A percentile compares a stretch with the other conserved stretches of the same genome.
These are phyloP conservation scores for Lenwebbia sp. DNA, from an alignment of 345 rosid species.

Conservation along the genomic window DNA sequence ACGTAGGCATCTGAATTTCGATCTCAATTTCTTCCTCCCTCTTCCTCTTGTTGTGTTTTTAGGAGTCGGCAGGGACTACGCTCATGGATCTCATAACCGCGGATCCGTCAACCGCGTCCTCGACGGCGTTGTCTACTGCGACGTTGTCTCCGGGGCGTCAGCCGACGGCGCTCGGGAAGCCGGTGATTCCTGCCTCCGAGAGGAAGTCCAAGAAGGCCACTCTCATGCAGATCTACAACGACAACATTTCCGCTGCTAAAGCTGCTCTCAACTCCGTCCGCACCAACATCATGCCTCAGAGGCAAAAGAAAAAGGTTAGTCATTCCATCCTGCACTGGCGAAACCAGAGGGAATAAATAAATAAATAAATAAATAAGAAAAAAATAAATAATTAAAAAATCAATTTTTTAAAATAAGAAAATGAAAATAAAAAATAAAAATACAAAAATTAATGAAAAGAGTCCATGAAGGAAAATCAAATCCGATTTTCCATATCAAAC, in stretches of 20 bases:
- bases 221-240: conserved; percentile 85
- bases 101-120: conserved; percentile 40
- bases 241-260: conserved; percentile 85
- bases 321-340: not conserved
- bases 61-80: conserved; percentile 85
- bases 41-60: not conserved
- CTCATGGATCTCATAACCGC: conserved; percentile 98
- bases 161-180: conserved; percentile 21
- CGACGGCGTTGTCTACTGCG: conserved; percentile 18
- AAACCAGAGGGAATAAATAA: too few relatives aligned
- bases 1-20: not conserved
- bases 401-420: too few relatives aligned
- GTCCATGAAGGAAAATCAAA: too few relatives aligned
- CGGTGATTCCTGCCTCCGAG: conserved; percentile 50
- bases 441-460: too few relatives aligned
- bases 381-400: too few relatives aligned
- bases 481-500: too few relatives aligned
- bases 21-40: not conserved
- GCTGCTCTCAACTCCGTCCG: conserved; percentile 29
- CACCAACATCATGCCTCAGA: conserved; percentile 62
- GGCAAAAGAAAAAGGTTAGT: conserved; percentile 47
- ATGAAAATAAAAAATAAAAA: too few relatives aligned
- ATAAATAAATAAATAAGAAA: too few relatives aligned
- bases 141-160: conserved; percentile 13
- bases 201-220: conserved; percentile 74